phyloP scores from a whole-genome alignment of 306 rosid genomes.

The Casuarina equisetifolia region DNA sequence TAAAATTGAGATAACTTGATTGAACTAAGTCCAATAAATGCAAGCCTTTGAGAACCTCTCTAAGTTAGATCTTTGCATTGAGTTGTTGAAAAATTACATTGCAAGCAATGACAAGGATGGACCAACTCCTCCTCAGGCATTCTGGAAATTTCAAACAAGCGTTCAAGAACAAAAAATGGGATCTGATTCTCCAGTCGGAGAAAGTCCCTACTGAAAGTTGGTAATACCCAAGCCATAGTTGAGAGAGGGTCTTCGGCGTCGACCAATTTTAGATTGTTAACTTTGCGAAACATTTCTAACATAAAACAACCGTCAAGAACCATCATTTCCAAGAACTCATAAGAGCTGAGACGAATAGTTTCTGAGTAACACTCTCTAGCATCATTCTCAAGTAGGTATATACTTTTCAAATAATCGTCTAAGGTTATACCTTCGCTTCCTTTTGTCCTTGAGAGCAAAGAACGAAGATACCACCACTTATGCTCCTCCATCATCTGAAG shows the following conservation, averaged over 20 bases:
- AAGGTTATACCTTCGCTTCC: constrained; percentile 1
- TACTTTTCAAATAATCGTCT: constrained; percentile 15
- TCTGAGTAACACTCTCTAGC: constrained; percentile 43
- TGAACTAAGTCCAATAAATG: constrained; percentile 38
- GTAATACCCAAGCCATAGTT: constrained; percentile 32
- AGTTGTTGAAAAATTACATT: constrained; percentile 35
- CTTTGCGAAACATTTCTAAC: constrained; percentile 31
- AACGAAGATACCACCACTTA: constrained; percentile 39
- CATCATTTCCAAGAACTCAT: constrained; percentile 37
- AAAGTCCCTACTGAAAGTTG: constrained; percentile 31
- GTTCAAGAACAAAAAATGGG: constrained; percentile 33
- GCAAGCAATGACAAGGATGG: constrained; percentile 28
- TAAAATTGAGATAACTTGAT: constrained; percentile 26
- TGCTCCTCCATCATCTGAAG: constrained; percentile 43
- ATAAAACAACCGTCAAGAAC: constrained; percentile 48
- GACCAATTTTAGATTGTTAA: background rate
- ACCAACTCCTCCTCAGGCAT: background rate
- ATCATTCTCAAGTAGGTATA: constrained; percentile 20
- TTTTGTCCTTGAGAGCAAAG: constrained; percentile 20
- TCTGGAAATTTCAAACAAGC: constrained; percentile 23
- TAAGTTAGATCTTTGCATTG: constrained; percentile 15
- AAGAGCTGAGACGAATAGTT: background rate
- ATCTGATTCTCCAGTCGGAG: constrained; percentile 48
- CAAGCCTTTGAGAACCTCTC: constrained; percentile 20
- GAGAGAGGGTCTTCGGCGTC: constrained; percentile 33